Conservation (phyloP, 208 protist species). For the Acanthamoeba sp. region DNA sequence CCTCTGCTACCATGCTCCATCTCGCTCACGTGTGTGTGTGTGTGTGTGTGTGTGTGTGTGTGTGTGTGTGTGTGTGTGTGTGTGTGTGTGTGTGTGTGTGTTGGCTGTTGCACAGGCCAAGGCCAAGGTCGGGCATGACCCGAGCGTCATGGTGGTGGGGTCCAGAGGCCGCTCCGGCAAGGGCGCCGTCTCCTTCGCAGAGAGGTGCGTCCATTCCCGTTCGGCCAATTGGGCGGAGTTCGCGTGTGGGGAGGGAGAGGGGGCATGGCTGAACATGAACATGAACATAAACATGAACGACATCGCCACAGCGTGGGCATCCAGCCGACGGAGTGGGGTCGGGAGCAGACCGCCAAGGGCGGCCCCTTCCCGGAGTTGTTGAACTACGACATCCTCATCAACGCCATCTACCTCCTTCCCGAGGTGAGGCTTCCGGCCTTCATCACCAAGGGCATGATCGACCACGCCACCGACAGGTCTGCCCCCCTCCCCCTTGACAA, state of each 20-base stretch:
- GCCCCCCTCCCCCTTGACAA: not conserved
- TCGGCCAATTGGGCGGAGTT: no score
- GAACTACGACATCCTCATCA: constrained; percentile 87
- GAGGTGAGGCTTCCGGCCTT: constrained; percentile 84
- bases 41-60: not conserved
- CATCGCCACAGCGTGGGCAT: constrained; percentile 4
- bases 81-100: not conserved
- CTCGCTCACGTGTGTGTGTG: not conserved
- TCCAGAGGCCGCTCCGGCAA: constrained; percentile 81
- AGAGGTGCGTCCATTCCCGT: not conserved
- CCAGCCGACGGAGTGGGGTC: constrained; percentile 82
- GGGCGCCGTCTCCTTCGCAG: constrained; percentile 73
- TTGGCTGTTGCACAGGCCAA: not conserved
- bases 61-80: not conserved
- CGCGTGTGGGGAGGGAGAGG: constrained; percentile 39
- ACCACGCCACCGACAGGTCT: not conserved
- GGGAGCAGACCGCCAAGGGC: constrained; percentile 86
- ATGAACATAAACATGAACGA: not conserved
- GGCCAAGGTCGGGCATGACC: constrained; percentile 26
- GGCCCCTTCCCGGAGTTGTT: constrained; percentile 86
- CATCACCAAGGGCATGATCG: constrained; percentile 82
- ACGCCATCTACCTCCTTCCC: constrained; percentile 89
- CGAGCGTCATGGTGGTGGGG: constrained; percentile 82
- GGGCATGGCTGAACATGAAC: no score
- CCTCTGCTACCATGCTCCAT: not conserved